These are phyloP conservation scores for Pachysandra terminalis DNA, from an alignment of 164 flowering plant species.

Conservation along the genomic window DNA sequence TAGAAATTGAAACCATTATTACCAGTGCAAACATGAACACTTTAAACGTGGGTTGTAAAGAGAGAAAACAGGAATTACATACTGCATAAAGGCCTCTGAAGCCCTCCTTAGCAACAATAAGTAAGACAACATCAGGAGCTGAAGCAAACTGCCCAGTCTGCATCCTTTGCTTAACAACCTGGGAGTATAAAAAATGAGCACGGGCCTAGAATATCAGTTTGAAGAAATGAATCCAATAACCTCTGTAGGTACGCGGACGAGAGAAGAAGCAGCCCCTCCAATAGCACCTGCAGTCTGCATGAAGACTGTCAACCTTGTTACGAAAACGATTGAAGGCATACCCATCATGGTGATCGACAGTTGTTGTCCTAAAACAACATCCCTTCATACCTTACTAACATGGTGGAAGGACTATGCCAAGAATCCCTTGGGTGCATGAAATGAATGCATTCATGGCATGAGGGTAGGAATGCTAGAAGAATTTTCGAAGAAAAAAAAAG, in stretches of 20 bases:
- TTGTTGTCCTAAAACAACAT: conserved; percentile 74
- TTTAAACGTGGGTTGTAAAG: background rate
- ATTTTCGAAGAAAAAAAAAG: background rate
- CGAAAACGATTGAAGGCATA: background rate
- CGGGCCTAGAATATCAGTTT: background rate
- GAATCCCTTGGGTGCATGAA: background rate
- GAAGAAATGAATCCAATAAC: conserved; percentile 30
- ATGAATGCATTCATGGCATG: conserved; percentile 36
- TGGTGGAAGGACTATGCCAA: conserved; percentile 13
- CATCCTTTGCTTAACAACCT: conserved; percentile 96
- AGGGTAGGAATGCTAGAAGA: background rate
- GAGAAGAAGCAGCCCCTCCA: conserved; percentile 90
- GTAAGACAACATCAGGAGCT: conserved; percentile 77
- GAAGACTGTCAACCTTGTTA: conserved; percentile 10
- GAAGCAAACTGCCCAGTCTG: conserved; percentile 85
- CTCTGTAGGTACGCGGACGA: conserved; percentile 96
- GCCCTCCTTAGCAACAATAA: conserved; percentile 76
- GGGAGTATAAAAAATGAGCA: conserved; percentile 7
- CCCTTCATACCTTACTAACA: background rate
- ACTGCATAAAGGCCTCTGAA: conserved; percentile 91
- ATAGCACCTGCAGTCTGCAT: conserved; percentile 85
- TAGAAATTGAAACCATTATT: too few species aligned
- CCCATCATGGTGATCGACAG: conserved; percentile 52
- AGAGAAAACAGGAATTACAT: conserved; percentile 15
- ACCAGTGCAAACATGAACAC: too few species aligned